Percentiles rank a stretch among this genome's conserved stretches.
Evolutionary conservation across 2,329 filamentous ascomycete species (phyloP).

Genomic region (Cytospora piceae): DNA sequence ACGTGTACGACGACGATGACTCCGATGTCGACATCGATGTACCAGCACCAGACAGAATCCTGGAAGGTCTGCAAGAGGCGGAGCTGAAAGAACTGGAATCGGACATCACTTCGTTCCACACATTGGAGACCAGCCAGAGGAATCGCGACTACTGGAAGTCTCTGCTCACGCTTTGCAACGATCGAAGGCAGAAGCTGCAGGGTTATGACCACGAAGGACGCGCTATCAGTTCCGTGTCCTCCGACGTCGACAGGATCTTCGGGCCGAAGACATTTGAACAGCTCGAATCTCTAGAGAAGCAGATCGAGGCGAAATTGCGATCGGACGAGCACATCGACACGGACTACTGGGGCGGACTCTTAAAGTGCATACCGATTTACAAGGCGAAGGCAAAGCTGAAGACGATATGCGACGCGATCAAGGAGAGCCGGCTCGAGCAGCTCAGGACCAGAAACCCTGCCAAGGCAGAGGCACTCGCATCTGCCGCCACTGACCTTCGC

Average conservation of each 20-base stretch:
- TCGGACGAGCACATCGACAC: slow-evolving; percentile 93
- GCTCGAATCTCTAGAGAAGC: slow-evolving; percentile 81
- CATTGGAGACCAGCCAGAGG: slow-evolving; percentile 74
- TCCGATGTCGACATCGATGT: slow-evolving; percentile 73
- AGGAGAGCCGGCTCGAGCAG: slow-evolving; percentile 68
- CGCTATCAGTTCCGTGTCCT: slow-evolving; percentile 78
- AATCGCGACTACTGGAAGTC: slow-evolving; percentile 94
- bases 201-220: slow-evolving; percentile 67
- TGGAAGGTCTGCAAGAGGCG: slow-evolving; percentile 69
- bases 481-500: slow-evolving; percentile 38
- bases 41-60: slow-evolving; percentile 77
- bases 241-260: slow-evolving; percentile 87
- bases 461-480: slow-evolving; percentile 57
- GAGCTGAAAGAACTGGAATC: slow-evolving; percentile 77
- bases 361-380: slow-evolving; percentile 83
- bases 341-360: slow-evolving; percentile 95
- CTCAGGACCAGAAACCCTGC: slow-evolving; percentile 70
- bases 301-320: slow-evolving; percentile 83
- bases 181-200: slow-evolving; percentile 69
- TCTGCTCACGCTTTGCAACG: slow-evolving; percentile 80
- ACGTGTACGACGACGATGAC: slow-evolving; percentile 85
- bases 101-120: slow-evolving; percentile 79
- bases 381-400: slow-evolving; percentile 88
- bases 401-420: slow-evolving; percentile 76
- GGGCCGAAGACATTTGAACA: slow-evolving; percentile 84